Base-by-base conservation (phyloP, 768 basidiomycete species). In the Inosperma sp. region DNA sequence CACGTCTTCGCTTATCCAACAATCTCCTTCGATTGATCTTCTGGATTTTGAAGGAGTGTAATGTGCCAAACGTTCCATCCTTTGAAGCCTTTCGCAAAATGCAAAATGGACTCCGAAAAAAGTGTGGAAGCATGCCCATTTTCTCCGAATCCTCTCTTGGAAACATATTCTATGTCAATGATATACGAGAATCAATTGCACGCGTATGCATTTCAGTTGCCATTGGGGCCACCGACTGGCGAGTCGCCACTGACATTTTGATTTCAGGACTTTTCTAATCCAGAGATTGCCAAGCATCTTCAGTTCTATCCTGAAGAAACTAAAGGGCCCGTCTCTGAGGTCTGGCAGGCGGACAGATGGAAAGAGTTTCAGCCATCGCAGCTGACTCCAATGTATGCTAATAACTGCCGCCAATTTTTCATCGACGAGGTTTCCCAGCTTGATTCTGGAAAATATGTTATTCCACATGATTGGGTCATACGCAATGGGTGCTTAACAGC, bases 81-180 rank as follows among this genome's bases (percentile, higher is more conserved):
- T 64, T 60, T 37, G 51, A 63, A 9, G 48, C 17, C 0, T 54
- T 68, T 3, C 56, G 59, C 7, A 54, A 61, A 12, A 56, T 56
- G 26, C 62, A 63, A 46, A 53, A 47, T 5, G 37, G 43, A 0
- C 23, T 63, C 7, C 50, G 52, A 7, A 17, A 51, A 2, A 37
- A 22, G 7, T 48, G 25, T 17, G 58, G 57, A 0, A 44, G 57
- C 13, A 49, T 49, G 23, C 57, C 59, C 7, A 52, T 50, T 0
- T 34, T 41, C 2, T 40, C 43, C 14, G 49, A 44, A 44, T 63
- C 60, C 13, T 30, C 57, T 2, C 56, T 55, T 21, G 63, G 63
- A 5, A 62, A 67, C 48, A 41, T 43, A 3, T 67, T 59, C 40
- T 67, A 51, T 23, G 43, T 64, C 30, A 67, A 67, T 55, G 53